phyloP scores from a whole-genome alignment of 208 protist species.

The Trypanosoma theileri region DNA sequence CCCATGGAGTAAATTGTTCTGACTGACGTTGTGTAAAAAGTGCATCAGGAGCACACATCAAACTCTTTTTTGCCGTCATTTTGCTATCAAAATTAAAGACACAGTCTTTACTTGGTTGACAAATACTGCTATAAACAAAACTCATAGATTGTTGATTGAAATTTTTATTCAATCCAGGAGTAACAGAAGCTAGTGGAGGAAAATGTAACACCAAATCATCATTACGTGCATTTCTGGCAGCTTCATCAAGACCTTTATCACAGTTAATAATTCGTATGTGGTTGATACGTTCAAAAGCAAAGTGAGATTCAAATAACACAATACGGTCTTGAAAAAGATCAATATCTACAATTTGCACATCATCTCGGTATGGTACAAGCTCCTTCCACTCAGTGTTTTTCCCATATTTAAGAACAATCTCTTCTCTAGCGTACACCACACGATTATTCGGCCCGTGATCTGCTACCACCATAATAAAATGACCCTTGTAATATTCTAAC shows the following conservation, averaged over 20 bases:
- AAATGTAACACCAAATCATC: conserved; percentile 90
- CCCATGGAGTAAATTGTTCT: conserved; percentile 89
- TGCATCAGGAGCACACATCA: conserved; percentile 65
- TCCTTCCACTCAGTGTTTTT: conserved; percentile 72
- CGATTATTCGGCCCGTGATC: conserved; percentile 83
- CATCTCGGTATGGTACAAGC: conserved; percentile 79
- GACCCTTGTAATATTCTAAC: conserved; percentile 85
- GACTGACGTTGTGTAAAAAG: conserved; percentile 91
- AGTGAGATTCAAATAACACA: conserved; percentile 80
- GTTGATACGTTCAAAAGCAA: conserved; percentile 81
- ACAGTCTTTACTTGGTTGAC: conserved; percentile 81
- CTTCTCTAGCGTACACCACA: conserved; percentile 78
- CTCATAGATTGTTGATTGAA: conserved; percentile 86
- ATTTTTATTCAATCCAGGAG: conserved; percentile 89
- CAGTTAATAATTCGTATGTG: conserved; percentile 86
- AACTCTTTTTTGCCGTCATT: conserved; percentile 65
- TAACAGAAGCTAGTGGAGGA: conserved; percentile 68
- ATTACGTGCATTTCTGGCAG: conserved; percentile 38
- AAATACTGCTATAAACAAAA: conserved; percentile 88
- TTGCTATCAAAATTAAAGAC: conserved; percentile 83
- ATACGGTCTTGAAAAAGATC: conserved; percentile 82
- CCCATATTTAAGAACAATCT: conserved; percentile 76
- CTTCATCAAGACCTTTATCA: conserved; percentile 64
- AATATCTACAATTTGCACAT: conserved; percentile 86
- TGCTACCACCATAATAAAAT: conserved; percentile 86